Conservation (phyloP, 441 rosid species). For the Bocquillonia castaneifolia region DNA sequence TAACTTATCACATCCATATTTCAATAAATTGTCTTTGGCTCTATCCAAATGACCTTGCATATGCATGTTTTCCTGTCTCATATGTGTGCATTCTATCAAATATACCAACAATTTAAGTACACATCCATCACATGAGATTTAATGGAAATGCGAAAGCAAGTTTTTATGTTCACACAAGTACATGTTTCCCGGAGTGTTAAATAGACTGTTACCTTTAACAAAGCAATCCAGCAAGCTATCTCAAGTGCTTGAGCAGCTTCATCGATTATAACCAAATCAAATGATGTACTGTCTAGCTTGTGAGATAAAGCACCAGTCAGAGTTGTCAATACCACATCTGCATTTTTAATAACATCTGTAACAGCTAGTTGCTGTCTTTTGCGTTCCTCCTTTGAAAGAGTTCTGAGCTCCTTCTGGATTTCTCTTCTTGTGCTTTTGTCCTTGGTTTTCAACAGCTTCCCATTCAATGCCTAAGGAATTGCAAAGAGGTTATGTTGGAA, state of each 20-base stretch:
- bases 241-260: conserved; percentile 99
- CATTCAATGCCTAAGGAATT: conserved; percentile 58
- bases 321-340: conserved; percentile 80
- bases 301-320: conserved; percentile 80
- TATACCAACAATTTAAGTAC: neutral
- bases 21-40: neutral
- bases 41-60: neutral
- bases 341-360: conserved; percentile 73
- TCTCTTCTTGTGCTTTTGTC: conserved; percentile 73
- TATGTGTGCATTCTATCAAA: neutral
- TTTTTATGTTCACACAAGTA: conserved; percentile 1
- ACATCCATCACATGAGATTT: neutral
- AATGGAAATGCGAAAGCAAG: neutral
- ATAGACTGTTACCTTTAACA: conserved; percentile 50
- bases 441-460: conserved; percentile 77
- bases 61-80: neutral
- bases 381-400: conserved; percentile 82
- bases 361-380: conserved; percentile 97
- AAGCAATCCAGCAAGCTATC: conserved; percentile 91
- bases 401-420: conserved; percentile 82
- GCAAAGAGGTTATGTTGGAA: conserved; percentile 15
- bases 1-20: neutral
- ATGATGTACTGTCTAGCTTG: conserved; percentile 61
- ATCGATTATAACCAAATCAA: conserved; percentile 91
- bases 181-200: neutral